Base-by-base conservation (phyloP, 2,329 filamentous ascomycete species). In the Ophiostoma novo-ulmi region DNA sequence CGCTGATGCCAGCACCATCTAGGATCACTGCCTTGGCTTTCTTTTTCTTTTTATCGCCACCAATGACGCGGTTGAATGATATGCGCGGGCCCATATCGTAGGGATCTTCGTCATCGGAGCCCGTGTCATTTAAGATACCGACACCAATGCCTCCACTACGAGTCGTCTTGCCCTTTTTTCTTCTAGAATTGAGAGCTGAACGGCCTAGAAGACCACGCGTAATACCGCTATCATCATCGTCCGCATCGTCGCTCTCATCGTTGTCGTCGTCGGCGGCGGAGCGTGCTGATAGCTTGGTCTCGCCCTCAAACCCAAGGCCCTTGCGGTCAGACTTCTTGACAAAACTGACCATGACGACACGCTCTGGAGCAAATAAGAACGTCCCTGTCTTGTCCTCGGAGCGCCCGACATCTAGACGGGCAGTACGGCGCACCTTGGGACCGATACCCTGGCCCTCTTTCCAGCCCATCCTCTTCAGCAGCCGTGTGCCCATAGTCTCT, bases 391-490 rank as follows among this genome's bases (percentile, higher is more conserved):
- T 22, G n/a, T 78, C 78, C 0, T 76, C 76, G 6, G 76, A 76
- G 36, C 78, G 79, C 63, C 80, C 83, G 1, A 83, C 84, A 69
- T 86, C 90, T 17, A 94, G 83, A 67, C 90, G 85, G 52, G 93
- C 92, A 77, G 84, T 85, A 67, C 95, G 87, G 70, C 89, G 88
- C 44, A 97, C 82, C 79, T 93, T 97, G 31, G 93, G 93, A 0
- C 95, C 95, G 73, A 98, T 89, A 3, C 95, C 95, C 79, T 98
- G 94, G 0, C 94, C 94, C 73, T 94, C 91, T 76, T 90, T 91
- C 95, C 95, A 99, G 20, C 94, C 95, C 94, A 99, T 98, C 76
- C 86, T 91, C 77, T 91, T 92, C 72, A 98, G 82, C 20, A 99
- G 82, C 77, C 91, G 94, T 17, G 91, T 84, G 1, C 95, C 95